Percentiles rank a stretch among this genome's conserved stretches.
phyloP scores from a whole-genome alignment of 2,329 filamentous ascomycete species.

The Periconia macrospinosa region DNA sequence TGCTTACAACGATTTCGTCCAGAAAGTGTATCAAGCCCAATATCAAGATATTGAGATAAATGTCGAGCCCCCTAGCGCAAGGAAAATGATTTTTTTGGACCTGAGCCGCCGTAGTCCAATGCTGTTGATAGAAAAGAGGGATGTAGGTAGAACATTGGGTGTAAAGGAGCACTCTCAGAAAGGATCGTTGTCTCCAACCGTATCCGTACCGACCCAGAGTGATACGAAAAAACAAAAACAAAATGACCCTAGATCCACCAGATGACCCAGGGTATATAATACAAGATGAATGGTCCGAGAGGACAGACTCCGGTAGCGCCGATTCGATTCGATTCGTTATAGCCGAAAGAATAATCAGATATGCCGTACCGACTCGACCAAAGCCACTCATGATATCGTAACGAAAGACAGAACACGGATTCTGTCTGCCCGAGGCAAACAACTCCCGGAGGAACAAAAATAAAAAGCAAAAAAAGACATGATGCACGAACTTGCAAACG shows the following conservation, averaged over 20 bases:
- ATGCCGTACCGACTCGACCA: conserved; percentile 39
- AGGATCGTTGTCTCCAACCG: conserved; percentile 12
- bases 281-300: conserved; percentile 38
- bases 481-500: not conserved
- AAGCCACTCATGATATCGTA: conserved; percentile 32
- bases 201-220: conserved; percentile 26
- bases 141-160: conserved; percentile 6
- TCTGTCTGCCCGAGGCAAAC: not conserved
- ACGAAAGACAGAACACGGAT: conserved; percentile 2
- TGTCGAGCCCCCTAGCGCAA: conserved; percentile 12
- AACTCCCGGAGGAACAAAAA: conserved; percentile 4
- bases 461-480: conserved; percentile 16
- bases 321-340: conserved; percentile 38
- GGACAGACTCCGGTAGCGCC: conserved; percentile 39
- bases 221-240: conserved; percentile 18
- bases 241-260: conserved; percentile 25
- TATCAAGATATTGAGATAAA: conserved; percentile 3
- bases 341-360: conserved; percentile 33
- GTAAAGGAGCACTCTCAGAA: conserved; percentile 11
- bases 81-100: conserved; percentile 15
- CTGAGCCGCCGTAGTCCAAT: conserved; percentile 14
- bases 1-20: not conserved
- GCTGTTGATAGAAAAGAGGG: conserved; percentile 6
- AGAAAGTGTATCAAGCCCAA: not conserved
- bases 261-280: conserved; percentile 40